Evolutionary conservation across 108 stramenopile species (phyloP), one percentile per base, ranked within the genome.

Genomic region (Fistulifera pelliculosa): DNA sequence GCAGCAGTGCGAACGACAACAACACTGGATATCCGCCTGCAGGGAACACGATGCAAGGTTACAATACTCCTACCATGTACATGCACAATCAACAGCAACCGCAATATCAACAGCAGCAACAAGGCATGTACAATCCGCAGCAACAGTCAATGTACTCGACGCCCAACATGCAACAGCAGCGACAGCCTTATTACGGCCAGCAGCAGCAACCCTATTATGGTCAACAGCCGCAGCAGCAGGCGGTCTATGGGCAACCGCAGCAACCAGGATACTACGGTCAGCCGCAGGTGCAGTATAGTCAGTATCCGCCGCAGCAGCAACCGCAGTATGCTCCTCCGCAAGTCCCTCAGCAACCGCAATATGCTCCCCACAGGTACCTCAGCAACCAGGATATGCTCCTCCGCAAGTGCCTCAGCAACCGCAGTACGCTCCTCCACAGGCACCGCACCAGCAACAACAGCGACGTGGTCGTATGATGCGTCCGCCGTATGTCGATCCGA

Each of bases 401-500:
- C 11, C 8, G 10, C 39, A 16, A 7, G 18, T 15, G n/a, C 16
- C 47, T 15, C 27, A 51, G 6, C 50, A 5, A 25, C 42, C 41
- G 24, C 21, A 19, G 21, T 21, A 27, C 10, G 22, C 19, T 19
- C 22, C 1, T 6, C 38, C 56, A 11, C 12, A 10, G 22, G 25
- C 26, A 23, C 16, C 26, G 54, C 23, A 8, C 18, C 23, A 15
- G 16, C 10, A 21, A 38, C 13, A 21, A 7, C 31, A 19, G 8
- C 57, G 25, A 24, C 60, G 54, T 27, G n/a, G 50, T 56, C 72
- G 71, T 23, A 28, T 87, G 21, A 41, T 58, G 17, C 79, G 89
- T 38, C 82, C 89, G 13, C 89, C 84, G 10, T 90, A 71, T 54
- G 76, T 90, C 45, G 89, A 90, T 56, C 80, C 89, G n/a, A 62